phyloP scores from a whole-genome alignment of 768 basidiomycete genomes.

The Trametes punicea region DNA sequence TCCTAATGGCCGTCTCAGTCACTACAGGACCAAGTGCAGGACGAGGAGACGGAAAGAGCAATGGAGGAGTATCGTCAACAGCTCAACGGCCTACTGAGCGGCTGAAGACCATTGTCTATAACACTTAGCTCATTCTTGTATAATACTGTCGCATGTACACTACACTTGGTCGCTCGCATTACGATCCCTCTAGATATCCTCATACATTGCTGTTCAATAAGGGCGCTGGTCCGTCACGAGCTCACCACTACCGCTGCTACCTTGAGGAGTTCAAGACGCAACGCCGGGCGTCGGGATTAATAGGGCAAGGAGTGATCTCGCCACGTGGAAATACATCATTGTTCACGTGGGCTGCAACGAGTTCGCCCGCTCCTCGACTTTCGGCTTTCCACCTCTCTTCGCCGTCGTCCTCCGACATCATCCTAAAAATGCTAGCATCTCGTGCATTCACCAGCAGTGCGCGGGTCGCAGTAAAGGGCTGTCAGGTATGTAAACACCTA shows the following conservation, averaged over 20 bases:
- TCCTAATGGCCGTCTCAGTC: constrained; percentile 36
- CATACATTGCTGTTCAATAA: too few relatives aligned
- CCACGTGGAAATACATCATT: constrained; percentile 26
- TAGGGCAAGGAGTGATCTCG: constrained; percentile 2
- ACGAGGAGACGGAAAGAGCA: constrained; percentile 81
- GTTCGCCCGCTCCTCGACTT: constrained; percentile 20
- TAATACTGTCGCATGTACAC: background rate
- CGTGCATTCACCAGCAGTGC: constrained; percentile 55
- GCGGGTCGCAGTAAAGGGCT: constrained; percentile 46
- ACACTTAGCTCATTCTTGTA: background rate
- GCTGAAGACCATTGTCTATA: constrained; percentile 19
- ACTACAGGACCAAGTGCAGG: constrained; percentile 59
- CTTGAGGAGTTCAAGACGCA: too few relatives aligned
- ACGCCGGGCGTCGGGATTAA: background rate
- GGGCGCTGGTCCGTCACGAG: too few relatives aligned
- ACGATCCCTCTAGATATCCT: too few relatives aligned
- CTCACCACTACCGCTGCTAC: too few relatives aligned
- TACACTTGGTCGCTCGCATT: background rate
- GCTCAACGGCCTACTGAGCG: constrained; percentile 80
- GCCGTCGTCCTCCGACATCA: constrained; percentile 23
- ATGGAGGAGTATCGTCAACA: constrained; percentile 91
- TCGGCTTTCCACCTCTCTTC: constrained; percentile 24
- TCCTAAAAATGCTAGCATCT: constrained; percentile 53
- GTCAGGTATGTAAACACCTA: constrained; percentile 43
- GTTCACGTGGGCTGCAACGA: constrained; percentile 22